A percentile compares a stretch with the other conserved stretches of the same genome.
Evolutionary conservation across 257 asterid genomes (phyloP).

Genomic region (Mentha longifolia): DNA sequence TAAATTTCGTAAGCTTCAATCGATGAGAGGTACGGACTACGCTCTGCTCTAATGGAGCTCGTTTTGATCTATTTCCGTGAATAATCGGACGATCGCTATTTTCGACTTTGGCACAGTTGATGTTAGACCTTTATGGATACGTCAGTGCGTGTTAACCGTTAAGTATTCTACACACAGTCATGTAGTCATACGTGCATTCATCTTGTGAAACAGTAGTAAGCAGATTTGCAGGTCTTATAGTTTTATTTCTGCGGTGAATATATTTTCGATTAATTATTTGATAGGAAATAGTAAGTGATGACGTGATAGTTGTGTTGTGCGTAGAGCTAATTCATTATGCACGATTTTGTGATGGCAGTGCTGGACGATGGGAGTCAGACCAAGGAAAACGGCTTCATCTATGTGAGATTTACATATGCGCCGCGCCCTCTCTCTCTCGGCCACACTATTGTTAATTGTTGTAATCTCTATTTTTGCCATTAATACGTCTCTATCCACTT

Average conservation of each 20-base stretch:
- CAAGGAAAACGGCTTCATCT: constrained; percentile 92
- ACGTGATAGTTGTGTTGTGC: constrained; percentile 28
- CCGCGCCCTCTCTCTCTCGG: background rate
- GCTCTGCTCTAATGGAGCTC: constrained; percentile 27
- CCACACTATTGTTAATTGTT: background rate
- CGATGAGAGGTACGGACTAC: constrained; percentile 18
- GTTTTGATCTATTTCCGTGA: constrained; percentile 12
- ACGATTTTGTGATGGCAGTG: constrained; percentile 56
- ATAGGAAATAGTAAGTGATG: background rate
- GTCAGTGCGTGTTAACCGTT: background rate
- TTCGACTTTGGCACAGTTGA: constrained; percentile 13
- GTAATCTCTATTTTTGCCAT: background rate
- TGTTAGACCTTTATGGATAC: constrained; percentile 17
- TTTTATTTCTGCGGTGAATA: background rate
- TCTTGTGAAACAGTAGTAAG: background rate
- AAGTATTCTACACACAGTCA: too few species aligned
- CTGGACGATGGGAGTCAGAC: constrained; percentile 83
- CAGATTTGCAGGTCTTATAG: background rate
- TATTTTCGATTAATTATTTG: background rate
- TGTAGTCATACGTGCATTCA: background rate
- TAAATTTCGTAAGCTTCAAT: background rate
- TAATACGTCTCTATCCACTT: background rate
- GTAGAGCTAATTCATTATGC: constrained; percentile 15
- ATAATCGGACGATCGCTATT: background rate
- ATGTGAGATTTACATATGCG: constrained; percentile 58